Base-by-base conservation (phyloP, 345 rosid species). In the Draba incana region DNA sequence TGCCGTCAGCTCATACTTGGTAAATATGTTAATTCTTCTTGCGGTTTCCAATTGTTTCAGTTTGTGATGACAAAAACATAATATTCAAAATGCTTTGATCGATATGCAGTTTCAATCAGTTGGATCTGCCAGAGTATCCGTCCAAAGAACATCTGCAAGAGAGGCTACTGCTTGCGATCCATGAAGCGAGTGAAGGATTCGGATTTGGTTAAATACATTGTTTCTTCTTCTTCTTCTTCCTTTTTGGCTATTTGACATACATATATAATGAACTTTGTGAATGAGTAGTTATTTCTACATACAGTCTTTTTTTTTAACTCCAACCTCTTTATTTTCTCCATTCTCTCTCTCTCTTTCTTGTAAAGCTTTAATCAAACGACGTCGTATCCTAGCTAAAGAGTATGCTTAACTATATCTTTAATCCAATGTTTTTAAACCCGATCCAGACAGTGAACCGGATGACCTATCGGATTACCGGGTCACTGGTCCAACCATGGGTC, bases 1-100 rank as follows among this genome's bases (percentile, higher is more conserved):
- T 93, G 76, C 97, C 99, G 44, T 93, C 99, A 6, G 99, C 99
- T 33, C 99, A 93, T 72, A 93, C 99, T 35, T 93, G 99, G 99
- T 90, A 66, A 81, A 30, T 24, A 56, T 62, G 49, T 55, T 31
- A 30, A 41, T 30, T 58, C 48, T 42, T 37, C 12, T 23, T 31
- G 2, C 11, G 3, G 24, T 45, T 20, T 13, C 2, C 3, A 11
- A 8, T n/a, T 1, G 10, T 11, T 61, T 23, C 10, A 5, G 25
- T 24, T 1, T 37, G n/a, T 20, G 37, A 14, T 38, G 58, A 27
- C 11, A 28, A 4, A 20, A n/a, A 60, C 60, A 15, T 35, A 64
- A 45, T 53, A 10, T 38, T 20, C 1, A 23, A 35, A 64, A 23
- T 24, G n/a, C 24, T 30, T 72, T 64, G 50, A 46, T 57, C 10